Base-by-base conservation (phyloP, 345 rosid genomes). In the Odontarrhena argentea region DNA sequence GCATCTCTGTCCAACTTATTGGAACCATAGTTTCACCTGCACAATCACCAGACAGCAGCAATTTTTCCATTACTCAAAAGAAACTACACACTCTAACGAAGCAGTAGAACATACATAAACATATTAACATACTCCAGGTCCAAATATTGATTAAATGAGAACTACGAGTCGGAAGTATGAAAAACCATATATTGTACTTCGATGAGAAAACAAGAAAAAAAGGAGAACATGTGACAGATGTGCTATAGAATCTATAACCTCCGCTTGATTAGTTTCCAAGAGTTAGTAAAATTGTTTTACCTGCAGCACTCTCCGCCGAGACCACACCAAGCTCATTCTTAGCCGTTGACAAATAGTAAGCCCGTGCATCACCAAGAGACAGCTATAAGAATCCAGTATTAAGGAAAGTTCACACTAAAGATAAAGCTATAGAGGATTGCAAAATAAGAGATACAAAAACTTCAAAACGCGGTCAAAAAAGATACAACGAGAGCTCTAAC, bases 1-100 rank as follows among this genome's bases (percentile, higher is more conserved):
- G 97, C 98, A 93, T 86, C 81, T 93, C 92, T 0, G 95, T 90
- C 97, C 98, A 93, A 68, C 95, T 93, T 64, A 88, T 68, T 0
- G 98, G 98, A 55, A 90, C 86, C 97, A 93, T 83, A 44, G 94
- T 77, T 66, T 81, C 96, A 26, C 97, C 98, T 88, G 69, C 58
- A 69, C 50, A 67, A 70, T 8, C 52, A 64, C 18, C 68, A 66
- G 3, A 44, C 36, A 13, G 26, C 4, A 7, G 0, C 3, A n/a
- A 14, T 11, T 0, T 59, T 49, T 12, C 7, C 37, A 28, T 26
- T 71, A 55, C 62, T 34, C 30, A 4, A 5, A 53, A 13, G 9
- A 3, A 42, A 15, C 42, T 41, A 30, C 8, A 51, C 37, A 13
- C 13, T 34, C 5, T 18, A 60, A 38, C 2, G 55, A 62, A 62